Evolutionary conservation across 2,329 filamentous ascomycete genomes (phyloP).

Genomic region (Apiospora hydei): DNA sequence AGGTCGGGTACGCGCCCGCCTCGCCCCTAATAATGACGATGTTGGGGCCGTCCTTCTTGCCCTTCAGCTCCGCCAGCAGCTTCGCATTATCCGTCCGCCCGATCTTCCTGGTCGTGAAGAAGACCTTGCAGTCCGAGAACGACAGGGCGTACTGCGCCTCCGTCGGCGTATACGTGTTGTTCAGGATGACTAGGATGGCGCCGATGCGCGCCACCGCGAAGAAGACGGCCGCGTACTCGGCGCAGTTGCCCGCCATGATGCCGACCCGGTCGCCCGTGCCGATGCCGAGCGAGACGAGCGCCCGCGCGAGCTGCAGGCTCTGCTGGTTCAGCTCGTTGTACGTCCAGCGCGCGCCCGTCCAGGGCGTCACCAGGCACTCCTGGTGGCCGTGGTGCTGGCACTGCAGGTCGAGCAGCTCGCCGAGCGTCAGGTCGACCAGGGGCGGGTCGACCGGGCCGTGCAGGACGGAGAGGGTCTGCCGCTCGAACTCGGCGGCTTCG

Average conservation of each 20-base stretch:
- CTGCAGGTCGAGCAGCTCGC: constrained; percentile 76
- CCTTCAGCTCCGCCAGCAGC: constrained; percentile 62
- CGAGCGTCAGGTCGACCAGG: constrained; percentile 74
- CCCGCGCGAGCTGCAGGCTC: constrained; percentile 67
- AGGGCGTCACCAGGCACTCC: constrained; percentile 77
- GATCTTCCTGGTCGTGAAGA: constrained; percentile 76
- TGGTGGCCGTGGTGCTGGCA: constrained; percentile 68
- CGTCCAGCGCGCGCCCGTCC: constrained; percentile 78
- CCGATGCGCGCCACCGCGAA: constrained; percentile 74
- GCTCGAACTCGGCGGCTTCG: constrained; percentile 32
- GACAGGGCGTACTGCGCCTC: constrained; percentile 76
- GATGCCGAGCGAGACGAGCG: constrained; percentile 72
- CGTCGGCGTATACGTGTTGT: constrained; percentile 80
- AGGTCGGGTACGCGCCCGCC: constrained; percentile 63
- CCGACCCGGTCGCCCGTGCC: constrained; percentile 73
- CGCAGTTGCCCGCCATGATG: constrained; percentile 79
- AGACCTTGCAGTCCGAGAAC: constrained; percentile 74
- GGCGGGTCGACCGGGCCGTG: constrained; percentile 73
- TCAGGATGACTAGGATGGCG: constrained; percentile 76
- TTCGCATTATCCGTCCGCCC: constrained; percentile 69
- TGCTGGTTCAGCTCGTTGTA: constrained; percentile 71
- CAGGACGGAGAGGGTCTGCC: constrained; percentile 63
- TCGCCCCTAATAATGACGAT: constrained; percentile 68
- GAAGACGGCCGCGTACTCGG: constrained; percentile 82
- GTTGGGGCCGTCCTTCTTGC: constrained; percentile 53